A percentile compares a stretch with the other conserved stretches of the same genome.
These are phyloP conservation scores for Phytophthora boehmeriae DNA, from an alignment of 352 stramenopile species.

Conservation along the genomic window DNA sequence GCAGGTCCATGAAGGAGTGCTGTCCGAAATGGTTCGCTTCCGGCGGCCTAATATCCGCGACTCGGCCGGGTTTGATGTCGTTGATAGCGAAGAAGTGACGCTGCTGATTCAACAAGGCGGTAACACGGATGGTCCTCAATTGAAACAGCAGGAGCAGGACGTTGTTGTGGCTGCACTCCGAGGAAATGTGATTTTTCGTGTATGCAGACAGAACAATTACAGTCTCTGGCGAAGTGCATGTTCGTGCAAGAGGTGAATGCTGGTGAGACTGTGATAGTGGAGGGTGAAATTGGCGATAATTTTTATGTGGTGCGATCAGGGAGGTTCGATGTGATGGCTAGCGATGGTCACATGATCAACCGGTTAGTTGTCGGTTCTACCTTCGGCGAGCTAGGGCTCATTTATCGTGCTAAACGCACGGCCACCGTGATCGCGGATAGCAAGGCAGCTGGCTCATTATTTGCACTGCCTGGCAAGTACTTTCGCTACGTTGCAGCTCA, in stretches of 20 bases:
- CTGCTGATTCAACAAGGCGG: slow-evolving; percentile 38
- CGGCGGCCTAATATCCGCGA: slow-evolving; percentile 51
- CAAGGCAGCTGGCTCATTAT: slow-evolving; percentile 42
- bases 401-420: slow-evolving; percentile 60
- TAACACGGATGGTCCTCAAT: slow-evolving; percentile 24
- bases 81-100: slow-evolving; percentile 40
- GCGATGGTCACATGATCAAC: slow-evolving; percentile 50
- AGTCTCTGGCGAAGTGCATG: slow-evolving; percentile 73
- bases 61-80: slow-evolving; percentile 29
- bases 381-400: slow-evolving; percentile 61
- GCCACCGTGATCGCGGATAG: slow-evolving; percentile 48
- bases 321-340: slow-evolving; percentile 54
- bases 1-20: slow-evolving; percentile 46
- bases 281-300: slow-evolving; percentile 81
- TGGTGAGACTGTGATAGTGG: slow-evolving; percentile 75
- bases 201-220: slow-evolving; percentile 76
- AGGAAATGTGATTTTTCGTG: slow-evolving; percentile 84
- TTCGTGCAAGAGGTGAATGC: slow-evolving; percentile 74
- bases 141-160: slow-evolving; percentile 36
- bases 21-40: slow-evolving; percentile 52
- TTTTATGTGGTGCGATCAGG: slow-evolving; percentile 73
- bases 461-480: slow-evolving; percentile 51
- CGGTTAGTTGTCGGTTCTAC: slow-evolving; percentile 38
- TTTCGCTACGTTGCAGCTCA: slow-evolving; percentile 59
- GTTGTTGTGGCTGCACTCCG: slow-evolving; percentile 63